Evolutionary conservation across 2,329 filamentous ascomycete species (phyloP), one percentile per base, ranked within the genome.

Genomic region (Basipetospora sp.): DNA sequence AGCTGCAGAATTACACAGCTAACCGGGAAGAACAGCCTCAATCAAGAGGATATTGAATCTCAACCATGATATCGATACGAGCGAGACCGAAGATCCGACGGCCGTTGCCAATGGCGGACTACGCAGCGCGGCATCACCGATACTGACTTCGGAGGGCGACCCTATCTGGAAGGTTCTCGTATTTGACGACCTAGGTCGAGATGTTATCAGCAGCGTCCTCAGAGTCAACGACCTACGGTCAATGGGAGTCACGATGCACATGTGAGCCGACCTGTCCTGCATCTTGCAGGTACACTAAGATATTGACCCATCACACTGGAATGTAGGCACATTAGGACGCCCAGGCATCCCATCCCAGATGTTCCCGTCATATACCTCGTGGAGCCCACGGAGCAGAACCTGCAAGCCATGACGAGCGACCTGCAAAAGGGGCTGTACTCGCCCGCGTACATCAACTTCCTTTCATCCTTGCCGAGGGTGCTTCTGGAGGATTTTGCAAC

Each of bases 101-200:
- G 36, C 36, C 32, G 10, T 5, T n/a, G 64, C 71, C 40, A 78
- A 77, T 51, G 77, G 76, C 36, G 59, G 79, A 8, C 39, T 43
- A 27, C 63, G 79, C 39, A 69, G 78, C 39, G 73, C 80, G 16
- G 71, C 78, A 27, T 77, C 78, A n/a, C 80, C 84, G 13, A 81
- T 94, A 38, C 64, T 94, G 43, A 86, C 86, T 48, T 71, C 83
- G 33, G 80, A 92, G 49, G 86, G 87, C 44, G 84, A 93, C 51
- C 87, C 88, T 1, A 87, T 94, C 62, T 96, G 88, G 88, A 96
- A 96, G 58, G 83, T 96, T 5, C 66, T 98, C 37, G 85, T 98
- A 8, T 96, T 98, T 54, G 92, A 98, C 58, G 81, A 88, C 48
- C 58, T 78, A 4, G 90, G 88, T 34, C 73, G 87, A 55, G 87